Percentiles rank a stretch among this genome's conserved stretches.
phyloP scores from a whole-genome alignment of 257 asterid species.

The Craterostigma plantagineum region DNA sequence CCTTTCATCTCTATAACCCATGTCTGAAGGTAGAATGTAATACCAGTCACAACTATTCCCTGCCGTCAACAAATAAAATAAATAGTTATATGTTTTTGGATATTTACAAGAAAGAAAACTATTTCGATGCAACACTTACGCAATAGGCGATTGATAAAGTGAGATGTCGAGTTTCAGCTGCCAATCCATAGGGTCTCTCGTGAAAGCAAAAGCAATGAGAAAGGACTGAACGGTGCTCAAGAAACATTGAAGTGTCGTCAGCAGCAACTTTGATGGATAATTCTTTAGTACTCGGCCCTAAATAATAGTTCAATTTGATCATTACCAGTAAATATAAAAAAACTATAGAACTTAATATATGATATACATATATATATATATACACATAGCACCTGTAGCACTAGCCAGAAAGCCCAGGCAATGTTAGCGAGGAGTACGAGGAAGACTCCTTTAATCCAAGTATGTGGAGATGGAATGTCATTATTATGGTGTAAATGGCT shows the following conservation, averaged over 20 bases:
- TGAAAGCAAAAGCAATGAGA: conserved; percentile 35
- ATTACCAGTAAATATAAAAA: too few relatives aligned
- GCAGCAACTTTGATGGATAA: conserved; percentile 64
- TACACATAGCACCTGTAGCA: conserved; percentile 38
- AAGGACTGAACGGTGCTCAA: conserved; percentile 53
- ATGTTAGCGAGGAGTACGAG: conserved; percentile 41
- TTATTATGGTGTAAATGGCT: conserved; percentile 11
- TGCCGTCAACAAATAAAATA: conserved; percentile 4
- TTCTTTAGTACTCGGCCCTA: conserved; percentile 42
- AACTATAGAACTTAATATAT: too few relatives aligned
- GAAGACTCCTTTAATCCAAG: conserved; percentile 68
- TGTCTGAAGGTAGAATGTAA: conserved; percentile 64
- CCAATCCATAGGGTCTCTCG: conserved; percentile 56
- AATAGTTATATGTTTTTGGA: too few relatives aligned
- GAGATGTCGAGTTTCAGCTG: conserved; percentile 45
- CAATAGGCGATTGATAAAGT: conserved; percentile 48
- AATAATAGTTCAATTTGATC: too few relatives aligned
- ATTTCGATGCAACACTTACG: conserved; percentile 27
- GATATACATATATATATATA: too few relatives aligned
- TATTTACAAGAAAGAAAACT: background rate
- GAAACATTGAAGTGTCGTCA: conserved; percentile 54
- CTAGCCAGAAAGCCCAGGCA: conserved; percentile 66
- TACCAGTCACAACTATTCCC: conserved; percentile 79
- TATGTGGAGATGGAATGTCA: conserved; percentile 15
- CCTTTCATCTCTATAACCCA: conserved; percentile 86